Conservation (phyloP, 352 stramenopile genomes). For the Phytopythium oedochilum region DNA sequence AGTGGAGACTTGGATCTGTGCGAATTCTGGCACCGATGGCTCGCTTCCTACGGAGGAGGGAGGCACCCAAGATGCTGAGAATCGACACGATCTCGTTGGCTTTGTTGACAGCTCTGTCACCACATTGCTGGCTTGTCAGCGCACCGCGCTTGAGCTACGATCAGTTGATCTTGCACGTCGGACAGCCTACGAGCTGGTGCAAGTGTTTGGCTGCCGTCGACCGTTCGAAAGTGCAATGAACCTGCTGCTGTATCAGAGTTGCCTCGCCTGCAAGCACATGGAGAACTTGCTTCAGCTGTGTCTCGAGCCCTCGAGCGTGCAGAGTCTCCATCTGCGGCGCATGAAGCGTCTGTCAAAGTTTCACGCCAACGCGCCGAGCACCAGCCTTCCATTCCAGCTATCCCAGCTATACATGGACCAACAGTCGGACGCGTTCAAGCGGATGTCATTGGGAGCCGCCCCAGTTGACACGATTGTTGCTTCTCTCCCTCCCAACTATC, state of each 20-base stretch:
- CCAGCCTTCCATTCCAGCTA: slow-evolving; percentile 63
- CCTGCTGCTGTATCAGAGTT: slow-evolving; percentile 64
- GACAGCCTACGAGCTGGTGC: slow-evolving; percentile 53
- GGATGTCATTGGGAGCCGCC: slow-evolving; percentile 34
- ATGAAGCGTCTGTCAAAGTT: slow-evolving; percentile 24
- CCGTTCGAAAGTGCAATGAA: slow-evolving; percentile 43
- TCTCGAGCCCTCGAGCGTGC: slow-evolving; percentile 26
- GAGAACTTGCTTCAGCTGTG: slow-evolving; percentile 28
- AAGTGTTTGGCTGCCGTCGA: slow-evolving; percentile 42
- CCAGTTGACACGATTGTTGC: slow-evolving; percentile 38
- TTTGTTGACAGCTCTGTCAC: slow-evolving; percentile 17
- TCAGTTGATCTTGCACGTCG: slow-evolving; percentile 25
- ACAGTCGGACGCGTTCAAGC: slow-evolving; percentile 59
- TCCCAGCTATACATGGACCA: slow-evolving; percentile 61
- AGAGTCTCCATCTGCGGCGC: slow-evolving; percentile 46
- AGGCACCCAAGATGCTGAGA: slow-evolving; percentile 6
- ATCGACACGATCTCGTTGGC: slow-evolving; percentile 8
- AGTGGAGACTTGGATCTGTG: slow-evolving; percentile 42
- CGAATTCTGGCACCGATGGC: neutral
- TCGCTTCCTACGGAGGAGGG: neutral
- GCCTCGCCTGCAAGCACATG: slow-evolving; percentile 30
- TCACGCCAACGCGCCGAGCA: slow-evolving; percentile 33
- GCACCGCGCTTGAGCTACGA: slow-evolving; percentile 44
- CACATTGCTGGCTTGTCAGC: slow-evolving; percentile 28
- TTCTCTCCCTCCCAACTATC: slow-evolving; percentile 26